phyloP scores from a whole-genome alignment of 1,284 basidiomycete species.

The Phlebopus sp. region DNA sequence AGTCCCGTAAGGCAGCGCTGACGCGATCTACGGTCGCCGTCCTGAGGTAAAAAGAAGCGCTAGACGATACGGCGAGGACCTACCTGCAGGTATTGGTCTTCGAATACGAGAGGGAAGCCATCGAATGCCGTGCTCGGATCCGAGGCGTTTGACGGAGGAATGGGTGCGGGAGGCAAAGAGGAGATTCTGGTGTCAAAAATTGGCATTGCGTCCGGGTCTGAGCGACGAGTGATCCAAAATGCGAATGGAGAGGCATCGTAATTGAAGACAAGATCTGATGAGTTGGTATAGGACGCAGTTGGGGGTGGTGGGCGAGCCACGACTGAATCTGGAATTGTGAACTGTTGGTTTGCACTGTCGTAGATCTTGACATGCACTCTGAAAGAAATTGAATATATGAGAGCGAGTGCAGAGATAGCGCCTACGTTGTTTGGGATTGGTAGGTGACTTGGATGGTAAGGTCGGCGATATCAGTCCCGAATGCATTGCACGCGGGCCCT shows the following conservation, averaged over 20 bases:
- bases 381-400: background rate
- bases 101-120: conserved; percentile 63
- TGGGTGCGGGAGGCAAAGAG: conserved; percentile 51
- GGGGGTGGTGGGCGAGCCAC: conserved; percentile 44
- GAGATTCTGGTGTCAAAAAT: conserved; percentile 67
- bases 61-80: background rate
- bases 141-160: conserved; percentile 40
- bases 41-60: background rate
- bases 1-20: conserved; percentile 52
- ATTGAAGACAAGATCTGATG: conserved; percentile 61
- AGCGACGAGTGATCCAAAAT: conserved; percentile 70
- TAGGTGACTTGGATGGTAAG: conserved; percentile 64
- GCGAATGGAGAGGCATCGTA: conserved; percentile 62
- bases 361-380: conserved; percentile 74
- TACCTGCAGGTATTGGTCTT: conserved; percentile 61
- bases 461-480: conserved; percentile 59
- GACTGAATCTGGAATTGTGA: conserved; percentile 61
- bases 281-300: conserved; percentile 30
- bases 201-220: conserved; percentile 48
- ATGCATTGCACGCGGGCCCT: conserved; percentile 66
- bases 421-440: conserved; percentile 49
- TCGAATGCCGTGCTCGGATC: conserved; percentile 49
- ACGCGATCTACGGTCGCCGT: conserved; percentile 46
- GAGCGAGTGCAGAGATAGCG: conserved; percentile 1
- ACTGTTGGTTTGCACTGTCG: conserved; percentile 61